Conservation (phyloP, 2,329 filamentous ascomycete genomes). For the Hymenotorrendiella dingleyae region DNA sequence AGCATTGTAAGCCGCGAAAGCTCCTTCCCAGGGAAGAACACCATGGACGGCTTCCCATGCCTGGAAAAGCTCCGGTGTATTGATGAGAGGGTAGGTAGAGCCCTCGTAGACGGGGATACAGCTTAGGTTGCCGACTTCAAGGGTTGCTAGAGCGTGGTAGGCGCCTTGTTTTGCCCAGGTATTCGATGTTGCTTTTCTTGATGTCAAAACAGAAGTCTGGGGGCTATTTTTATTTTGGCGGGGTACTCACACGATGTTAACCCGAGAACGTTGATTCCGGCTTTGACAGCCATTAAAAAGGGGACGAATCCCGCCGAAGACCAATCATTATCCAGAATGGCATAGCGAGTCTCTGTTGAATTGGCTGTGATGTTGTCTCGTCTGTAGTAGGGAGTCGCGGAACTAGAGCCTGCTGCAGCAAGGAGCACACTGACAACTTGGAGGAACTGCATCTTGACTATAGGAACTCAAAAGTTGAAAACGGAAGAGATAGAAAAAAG, state of each 20-base stretch:
- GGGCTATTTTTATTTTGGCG: slow-evolving; percentile 19
- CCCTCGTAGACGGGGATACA: slow-evolving; percentile 45
- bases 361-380: slow-evolving; percentile 1
- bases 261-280: slow-evolving; percentile 39
- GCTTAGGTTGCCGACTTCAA: slow-evolving; percentile 40
- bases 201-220: neutral
- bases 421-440: neutral
- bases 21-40: slow-evolving; percentile 40
- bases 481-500: neutral
- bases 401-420: neutral
- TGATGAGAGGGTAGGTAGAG: slow-evolving; percentile 41
- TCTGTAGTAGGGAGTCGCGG: neutral
- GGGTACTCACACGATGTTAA: slow-evolving; percentile 29
- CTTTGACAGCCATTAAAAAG: slow-evolving; percentile 39
- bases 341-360: slow-evolving; percentile 26
- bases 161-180: slow-evolving; percentile 41
- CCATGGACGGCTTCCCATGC: slow-evolving; percentile 41
- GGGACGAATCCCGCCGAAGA: slow-evolving; percentile 36
- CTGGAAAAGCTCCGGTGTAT: slow-evolving; percentile 38
- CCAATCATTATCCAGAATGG: slow-evolving; percentile 44
- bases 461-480: neutral
- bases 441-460: slow-evolving; percentile 1
- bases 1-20: slow-evolving; percentile 37
- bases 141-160: slow-evolving; percentile 40
- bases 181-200: slow-evolving; percentile 33